These are phyloP conservation scores for Beauveria scarabaeidicola DNA, from an alignment of 2,329 filamentous ascomycete species.

Conservation along the genomic window DNA sequence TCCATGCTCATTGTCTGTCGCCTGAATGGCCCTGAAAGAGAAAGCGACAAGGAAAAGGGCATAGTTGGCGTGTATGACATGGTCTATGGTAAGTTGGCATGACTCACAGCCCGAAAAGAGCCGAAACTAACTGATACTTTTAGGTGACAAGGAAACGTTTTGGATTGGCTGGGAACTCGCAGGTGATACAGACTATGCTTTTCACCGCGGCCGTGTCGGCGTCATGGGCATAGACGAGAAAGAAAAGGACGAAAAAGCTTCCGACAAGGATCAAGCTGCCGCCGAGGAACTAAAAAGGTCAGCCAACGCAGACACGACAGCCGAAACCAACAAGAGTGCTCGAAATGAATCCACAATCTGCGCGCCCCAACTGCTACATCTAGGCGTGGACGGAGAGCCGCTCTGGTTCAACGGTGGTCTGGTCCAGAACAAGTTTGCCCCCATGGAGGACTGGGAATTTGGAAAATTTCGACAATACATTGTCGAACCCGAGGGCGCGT, in stretches of 20 bases:
- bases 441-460: not conserved
- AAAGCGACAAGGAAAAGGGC: not conserved
- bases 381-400: not conserved
- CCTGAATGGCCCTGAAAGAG: conserved; percentile 5
- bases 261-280: not conserved
- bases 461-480: not conserved
- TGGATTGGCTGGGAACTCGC: conserved; percentile 6
- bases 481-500: not conserved
- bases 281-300: not conserved
- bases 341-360: not conserved
- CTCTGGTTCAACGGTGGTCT: conserved; percentile 4
- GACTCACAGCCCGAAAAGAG: no score
- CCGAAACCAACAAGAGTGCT: not conserved
- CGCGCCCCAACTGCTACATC: not conserved
- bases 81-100: conserved; percentile 2
- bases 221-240: conserved; percentile 1
- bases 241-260: not conserved
- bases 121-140: not conserved
- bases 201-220: not conserved
- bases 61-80: conserved; percentile 1
- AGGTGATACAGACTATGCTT: conserved; percentile 1
- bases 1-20: conserved; percentile 3
- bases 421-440: not conserved
- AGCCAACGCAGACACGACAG: not conserved
- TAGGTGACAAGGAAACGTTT: conserved; percentile 5